A percentile compares a stretch with the other conserved stretches of the same genome.
These are phyloP conservation scores for Aethionema arabicum DNA, from an alignment of 345 rosid genomes.

Conservation along the genomic window DNA sequence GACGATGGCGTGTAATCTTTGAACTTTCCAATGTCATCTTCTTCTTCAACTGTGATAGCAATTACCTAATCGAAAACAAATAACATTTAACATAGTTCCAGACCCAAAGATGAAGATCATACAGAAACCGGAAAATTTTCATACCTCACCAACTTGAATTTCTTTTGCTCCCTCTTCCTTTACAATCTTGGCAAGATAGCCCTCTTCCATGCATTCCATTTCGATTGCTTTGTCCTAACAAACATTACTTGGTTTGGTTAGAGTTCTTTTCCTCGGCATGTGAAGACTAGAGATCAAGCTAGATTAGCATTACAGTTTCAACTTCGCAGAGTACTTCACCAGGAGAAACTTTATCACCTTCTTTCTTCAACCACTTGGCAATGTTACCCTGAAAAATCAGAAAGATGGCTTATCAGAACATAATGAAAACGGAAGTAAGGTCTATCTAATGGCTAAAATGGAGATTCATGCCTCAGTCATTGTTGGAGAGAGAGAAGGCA, in stretches of 20 bases:
- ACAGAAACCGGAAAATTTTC: conserved; percentile 10
- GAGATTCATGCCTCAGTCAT: conserved; percentile 81
- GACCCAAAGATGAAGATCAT: neutral
- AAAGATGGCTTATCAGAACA: conserved; percentile 27
- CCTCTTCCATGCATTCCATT: conserved; percentile 99
- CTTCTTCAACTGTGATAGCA: conserved; percentile 93
- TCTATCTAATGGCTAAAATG: conserved; percentile 14
- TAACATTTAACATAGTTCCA: conserved; percentile 17
- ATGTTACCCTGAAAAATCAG: conserved; percentile 76
- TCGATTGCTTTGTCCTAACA: conserved; percentile 93
- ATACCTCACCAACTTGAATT: conserved; percentile 97
- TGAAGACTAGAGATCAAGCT: conserved; percentile 5
- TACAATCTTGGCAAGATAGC: conserved; percentile 89
- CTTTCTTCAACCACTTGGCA: conserved; percentile 97
- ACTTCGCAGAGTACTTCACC: conserved; percentile 99
- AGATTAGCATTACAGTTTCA: conserved; percentile 69
- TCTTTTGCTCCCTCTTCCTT: conserved; percentile 83
- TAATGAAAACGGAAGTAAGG: conserved; percentile 2
- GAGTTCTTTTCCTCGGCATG: neutral
- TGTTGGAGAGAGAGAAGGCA: conserved; percentile 99
- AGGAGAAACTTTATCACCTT: conserved; percentile 83
- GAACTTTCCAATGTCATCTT: conserved; percentile 76
- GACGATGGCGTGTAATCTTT: conserved; percentile 84
- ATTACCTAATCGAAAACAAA: conserved; percentile 53
- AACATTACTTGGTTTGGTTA: conserved; percentile 15